Evolutionary conservation across 2,329 filamentous ascomycete genomes (phyloP), one percentile per base, ranked within the genome.

Genomic region (Orbilia quercus): DNA sequence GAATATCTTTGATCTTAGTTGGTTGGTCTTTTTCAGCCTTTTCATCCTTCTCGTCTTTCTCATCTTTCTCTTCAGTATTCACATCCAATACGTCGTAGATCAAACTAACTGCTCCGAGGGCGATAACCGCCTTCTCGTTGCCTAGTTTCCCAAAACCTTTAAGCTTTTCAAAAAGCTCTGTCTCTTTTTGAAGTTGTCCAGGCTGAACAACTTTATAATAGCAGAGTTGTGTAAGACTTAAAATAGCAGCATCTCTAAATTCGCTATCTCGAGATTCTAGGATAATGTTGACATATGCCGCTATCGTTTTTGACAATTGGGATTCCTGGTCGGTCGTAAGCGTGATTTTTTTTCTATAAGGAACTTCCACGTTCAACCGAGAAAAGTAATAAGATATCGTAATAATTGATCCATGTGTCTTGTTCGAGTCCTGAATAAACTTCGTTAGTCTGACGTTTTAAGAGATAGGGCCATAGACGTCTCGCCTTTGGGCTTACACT

Each of bases 61-160:
- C 81, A 78, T 77, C 54, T 12, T 45, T 5, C 6, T n/a, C 34
- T 22, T 38, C 31, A 16, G 62, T 22, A 44, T 31, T 14, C 79
- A 81, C 77, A 75, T 77, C 78, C 1, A 80, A 77, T 1, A 81
- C 79, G 0, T 83, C 81, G 1, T 88, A 80, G 0, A 89, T 86
- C 58, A 91, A 85, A 0, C 90, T 88, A 1, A 98, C 82, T 51
- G 90, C 86, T 0, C 95, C 95, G 3, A 98, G 83, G 1, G 91
- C 88, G n/a, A 86, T 81, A 54, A 97, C 94, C 0, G 94, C 90
- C 65, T 86, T 88, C 78, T 96, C 93, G 65, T 91, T 91, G 7
- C 92, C 90, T 66, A 90, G 88, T 79, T 92, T 95, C 7, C 91
- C 89, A 71, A 89, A 86, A 0, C 84, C 82, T 4, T 86, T 84